Conservation (phyloP, 2,329 filamentous ascomycete genomes). For the Chaetomium sp. region DNA sequence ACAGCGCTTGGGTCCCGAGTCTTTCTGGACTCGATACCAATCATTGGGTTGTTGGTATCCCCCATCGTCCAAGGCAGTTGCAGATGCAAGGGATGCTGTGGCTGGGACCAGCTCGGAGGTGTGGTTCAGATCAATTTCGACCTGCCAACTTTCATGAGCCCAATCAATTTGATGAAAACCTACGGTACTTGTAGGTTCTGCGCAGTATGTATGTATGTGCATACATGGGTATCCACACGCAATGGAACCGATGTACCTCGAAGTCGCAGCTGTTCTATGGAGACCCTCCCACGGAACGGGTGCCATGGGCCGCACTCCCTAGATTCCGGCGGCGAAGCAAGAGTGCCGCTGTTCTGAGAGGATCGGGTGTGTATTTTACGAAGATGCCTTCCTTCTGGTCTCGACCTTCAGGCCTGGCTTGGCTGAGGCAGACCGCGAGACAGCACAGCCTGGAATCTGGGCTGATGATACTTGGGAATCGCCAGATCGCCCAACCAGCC, state of each 20-base stretch:
- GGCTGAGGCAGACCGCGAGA: slow-evolving; percentile 4
- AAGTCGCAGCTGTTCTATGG: not conserved
- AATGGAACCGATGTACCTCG: not conserved
- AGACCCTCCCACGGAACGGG: not conserved
- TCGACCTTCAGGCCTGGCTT: not conserved
- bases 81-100: not conserved
- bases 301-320: not conserved
- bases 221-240: too few species aligned
- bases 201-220: not conserved
- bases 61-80: too few species aligned
- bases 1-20: slow-evolving; percentile 37
- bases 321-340: not conserved
- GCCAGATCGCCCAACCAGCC: not conserved
- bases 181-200: not conserved
- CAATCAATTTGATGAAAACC: not conserved
- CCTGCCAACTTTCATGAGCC: not conserved
- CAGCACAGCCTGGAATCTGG: not conserved
- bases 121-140: not conserved
- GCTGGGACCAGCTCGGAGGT: not conserved
- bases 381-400: not conserved
- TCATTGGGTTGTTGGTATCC: not conserved
- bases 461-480: not conserved
- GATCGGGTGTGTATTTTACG: not conserved
- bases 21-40: not conserved
- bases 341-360: not conserved